Evolutionary conservation across 2,329 filamentous ascomycete genomes (phyloP), one percentile per base, ranked within the genome.

Genomic region (Venturiaceae sp.): DNA sequence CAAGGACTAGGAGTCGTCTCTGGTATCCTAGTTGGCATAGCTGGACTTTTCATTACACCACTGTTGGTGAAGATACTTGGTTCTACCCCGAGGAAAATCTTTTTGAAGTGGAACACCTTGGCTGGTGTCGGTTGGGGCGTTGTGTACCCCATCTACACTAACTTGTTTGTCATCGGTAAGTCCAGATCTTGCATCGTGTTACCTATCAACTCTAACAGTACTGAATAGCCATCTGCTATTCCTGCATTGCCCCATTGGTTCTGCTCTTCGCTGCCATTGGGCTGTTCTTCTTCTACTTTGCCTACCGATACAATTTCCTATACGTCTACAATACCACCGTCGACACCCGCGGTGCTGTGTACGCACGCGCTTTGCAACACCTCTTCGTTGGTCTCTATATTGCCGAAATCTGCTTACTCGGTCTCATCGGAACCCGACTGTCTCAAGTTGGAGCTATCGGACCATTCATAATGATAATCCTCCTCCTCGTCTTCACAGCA

Each of bases 291-390:
- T 71, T 77, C 60, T 79, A 78, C 65, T 61, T 77, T 44, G 75
- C 72, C 55, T 78, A 75, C 66, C 72, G 75, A 19, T 78, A 79
- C 69, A 77, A 76, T 60, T 69, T 78, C 62, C 70, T 79, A 11
- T 79, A 77, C 63, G 74, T 77, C 13, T 75, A 75, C 64, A 74
- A 74, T 60, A 74, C 74, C 59, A 63, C 69, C 39, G 70, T 76
- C 56, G 76, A 79, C 60, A 79, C 76, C 30, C 73, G 74, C 61
- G 76, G 76, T 41, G 70, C 70, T 16, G 71, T 72, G 2, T 79
- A 78, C 64, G 70, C 73, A 57, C 72, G 74, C 28, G 76, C 76
- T 4, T 62, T 79, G 28, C 71, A 75, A 59, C 76, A 79, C 53
- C 69, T 79, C 36, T 72, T 74, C 9, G 74, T 72, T 3, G 76